Evolutionary conservation across 208 protist genomes (phyloP), one percentile per base, ranked within the genome.

Genomic region (Crithidia bombi): DNA sequence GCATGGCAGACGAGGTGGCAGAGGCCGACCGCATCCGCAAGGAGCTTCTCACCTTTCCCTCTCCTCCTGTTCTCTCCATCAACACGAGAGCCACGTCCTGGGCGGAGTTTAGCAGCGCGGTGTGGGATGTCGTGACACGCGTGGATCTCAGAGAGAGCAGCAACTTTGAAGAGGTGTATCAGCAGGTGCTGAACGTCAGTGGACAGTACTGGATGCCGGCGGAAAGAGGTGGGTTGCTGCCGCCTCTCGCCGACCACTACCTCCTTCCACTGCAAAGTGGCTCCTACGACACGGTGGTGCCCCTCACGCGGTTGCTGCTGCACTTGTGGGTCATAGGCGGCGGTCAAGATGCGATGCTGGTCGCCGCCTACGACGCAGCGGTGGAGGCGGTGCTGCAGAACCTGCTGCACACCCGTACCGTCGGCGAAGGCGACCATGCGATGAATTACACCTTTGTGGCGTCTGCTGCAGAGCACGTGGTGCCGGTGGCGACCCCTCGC

Each of bases 391-490:
- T 79, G 7, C 7, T 82, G 12, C 23, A 21, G 6, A 7, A 73
- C 4, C 61, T 75, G 10, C 25, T 86, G 35, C 66, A 66, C 69
- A 82, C 80, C 14, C 71, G 71, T 57, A 71, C 71, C 19, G 50
- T 77, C 3, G 9, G 17, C 5, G 59, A 49, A 14, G 49, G 46
- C 5, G 35, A 23, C 9, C 39, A 56, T 25, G 41, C 65, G 5
- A 59, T 73, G 26, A 85, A 84, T 70, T 65, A 69, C 32, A 85
- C 80, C 15, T 81, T 79, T 39, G 72, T 81, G 17, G 55, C 41
- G 26, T 69, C 61, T 33, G 35, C 54, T 5, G 62, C 44, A 3
- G 59, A 72, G 36, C 9, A 21, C 19, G 17, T 62, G 23, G 61
- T 73, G 43, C 69, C 73, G 12, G 52, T 78, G 44, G 51, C 68